Evolutionary conservation across 2,329 filamentous ascomycete species (phyloP).

Genomic region (Phaeosphaeria sp.): DNA sequence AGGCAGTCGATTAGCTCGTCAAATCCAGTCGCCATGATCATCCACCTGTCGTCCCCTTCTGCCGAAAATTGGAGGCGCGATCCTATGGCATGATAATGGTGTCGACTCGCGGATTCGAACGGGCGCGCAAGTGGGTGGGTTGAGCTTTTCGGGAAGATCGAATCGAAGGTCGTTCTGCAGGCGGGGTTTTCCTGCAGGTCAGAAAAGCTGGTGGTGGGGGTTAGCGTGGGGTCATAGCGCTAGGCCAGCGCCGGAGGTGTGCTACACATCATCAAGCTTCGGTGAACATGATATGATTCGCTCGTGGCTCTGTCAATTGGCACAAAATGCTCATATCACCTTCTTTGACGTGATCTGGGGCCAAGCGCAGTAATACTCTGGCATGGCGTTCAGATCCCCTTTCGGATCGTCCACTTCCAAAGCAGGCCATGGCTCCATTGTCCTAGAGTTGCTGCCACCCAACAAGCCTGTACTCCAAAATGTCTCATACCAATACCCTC

Average conservation of each 20-base stretch:
- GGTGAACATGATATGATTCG: background rate
- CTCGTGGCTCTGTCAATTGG: background rate
- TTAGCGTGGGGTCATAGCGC: conserved; percentile 7
- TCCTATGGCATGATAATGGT: conserved; percentile 19
- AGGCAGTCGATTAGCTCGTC: conserved; percentile 66
- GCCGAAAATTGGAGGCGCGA: conserved; percentile 9
- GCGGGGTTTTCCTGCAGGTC: conserved; percentile 1
- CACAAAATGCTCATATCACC: background rate
- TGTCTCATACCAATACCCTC: conserved; percentile 88
- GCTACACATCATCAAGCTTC: background rate
- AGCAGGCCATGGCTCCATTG: conserved; percentile 79
- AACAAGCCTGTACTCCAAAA: conserved; percentile 73
- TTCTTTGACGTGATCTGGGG: conserved; percentile 16
- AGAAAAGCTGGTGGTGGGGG: conserved; percentile 13
- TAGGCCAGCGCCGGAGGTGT: background rate
- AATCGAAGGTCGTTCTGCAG: conserved; percentile 6
- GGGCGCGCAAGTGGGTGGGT: conserved; percentile 10
- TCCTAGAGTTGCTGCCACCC: conserved; percentile 75
- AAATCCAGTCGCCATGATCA: conserved; percentile 51
- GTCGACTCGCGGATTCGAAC: conserved; percentile 13
- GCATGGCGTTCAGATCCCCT: conserved; percentile 63
- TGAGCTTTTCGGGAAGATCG: conserved; percentile 3
- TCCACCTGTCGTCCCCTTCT: conserved; percentile 23
- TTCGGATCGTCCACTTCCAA: conserved; percentile 76
- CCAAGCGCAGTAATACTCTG: conserved; percentile 15